phyloP scores from a whole-genome alignment of 208 protist species.

The Tritrichomonas foetus region DNA sequence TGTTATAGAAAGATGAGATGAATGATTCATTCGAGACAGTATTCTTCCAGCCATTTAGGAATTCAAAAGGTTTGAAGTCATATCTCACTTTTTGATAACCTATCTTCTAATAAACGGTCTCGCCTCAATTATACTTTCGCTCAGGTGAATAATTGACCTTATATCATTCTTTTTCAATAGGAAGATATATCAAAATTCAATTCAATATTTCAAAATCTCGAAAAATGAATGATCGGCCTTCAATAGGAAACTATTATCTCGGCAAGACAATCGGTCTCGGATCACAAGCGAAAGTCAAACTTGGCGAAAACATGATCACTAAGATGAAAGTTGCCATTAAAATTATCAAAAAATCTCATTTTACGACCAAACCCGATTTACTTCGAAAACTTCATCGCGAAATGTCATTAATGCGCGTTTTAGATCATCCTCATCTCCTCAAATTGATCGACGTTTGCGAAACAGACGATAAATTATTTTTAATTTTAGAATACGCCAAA shows the following conservation, averaged over 20 bases:
- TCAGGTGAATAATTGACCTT: too few relatives aligned
- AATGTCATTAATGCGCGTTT: not conserved
- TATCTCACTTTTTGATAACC: too few relatives aligned
- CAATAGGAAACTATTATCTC: not conserved
- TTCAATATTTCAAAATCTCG: too few relatives aligned
- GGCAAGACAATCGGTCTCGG: not conserved
- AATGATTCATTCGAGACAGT: too few relatives aligned
- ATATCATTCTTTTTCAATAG: too few relatives aligned
- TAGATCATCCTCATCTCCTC: not conserved
- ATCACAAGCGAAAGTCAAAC: not conserved
- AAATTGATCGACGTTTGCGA: not conserved
- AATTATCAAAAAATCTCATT: not conserved
- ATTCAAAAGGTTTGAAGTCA: too few relatives aligned
- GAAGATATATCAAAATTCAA: too few relatives aligned
- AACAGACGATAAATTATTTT: not conserved
- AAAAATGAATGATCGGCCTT: not conserved
- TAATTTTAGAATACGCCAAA: not conserved
- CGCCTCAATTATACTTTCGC: too few relatives aligned
- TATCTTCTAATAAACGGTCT: too few relatives aligned
- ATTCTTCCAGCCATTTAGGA: too few relatives aligned
- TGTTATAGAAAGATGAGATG: too few relatives aligned
- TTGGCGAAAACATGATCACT: not conserved
- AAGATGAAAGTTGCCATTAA: not conserved
- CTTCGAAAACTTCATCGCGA: not conserved
- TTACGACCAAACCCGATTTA: not conserved